Evolutionary conservation across 441 rosid genomes (phyloP), one percentile per base, ranked within the genome.

Genomic region (Flueggea neowawraea): DNA sequence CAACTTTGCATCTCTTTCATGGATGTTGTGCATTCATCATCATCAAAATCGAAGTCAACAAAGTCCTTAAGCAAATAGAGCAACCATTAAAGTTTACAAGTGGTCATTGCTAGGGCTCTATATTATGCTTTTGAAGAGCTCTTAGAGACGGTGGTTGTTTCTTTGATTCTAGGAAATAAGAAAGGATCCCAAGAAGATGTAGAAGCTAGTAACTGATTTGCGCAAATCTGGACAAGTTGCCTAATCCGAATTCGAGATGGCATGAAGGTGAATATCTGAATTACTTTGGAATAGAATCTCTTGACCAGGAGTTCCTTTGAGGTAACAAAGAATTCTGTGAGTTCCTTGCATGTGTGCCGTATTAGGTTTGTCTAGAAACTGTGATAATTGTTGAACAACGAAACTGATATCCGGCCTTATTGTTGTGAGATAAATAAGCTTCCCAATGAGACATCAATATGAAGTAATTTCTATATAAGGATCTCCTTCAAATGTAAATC

Each of bases 141-240:
- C 0, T 16, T 58, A 12, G 65, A 39, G 16, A 67, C 47, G 4
- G 31, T 39, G 16, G 3, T 16, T 66, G 15, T n/a, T 51, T 66
- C 52, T 66, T 58, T 10, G 69, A 50, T 28, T n/a, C 63, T 52
- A 66, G 6, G 57, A 66, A 7, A 66, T 13, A 2, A 41, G 58
- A 6, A 14, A 4, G n/a, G n/a, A n/a, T n/a, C n/a, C n/a, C n/a
- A n/a, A n/a, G n/a, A n/a, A n/a, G n/a, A n/a, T n/a, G n/a, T 47
- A 31, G 6, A 13, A 65, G 5, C 57, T 47, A 3, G 33, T 67
- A 14, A 22, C n/a, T 10, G 57, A 56, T 2, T 14, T 16, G 13
- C 33, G 13, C 10, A 53, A 61, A 6, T 13, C 14, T 0, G 12
- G 51, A 16, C 53, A 61, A 16, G 47, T 16, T 12, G 57, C 57